Base-by-base conservation (phyloP, 768 basidiomycete genomes). In the Heimioporus sp. region DNA sequence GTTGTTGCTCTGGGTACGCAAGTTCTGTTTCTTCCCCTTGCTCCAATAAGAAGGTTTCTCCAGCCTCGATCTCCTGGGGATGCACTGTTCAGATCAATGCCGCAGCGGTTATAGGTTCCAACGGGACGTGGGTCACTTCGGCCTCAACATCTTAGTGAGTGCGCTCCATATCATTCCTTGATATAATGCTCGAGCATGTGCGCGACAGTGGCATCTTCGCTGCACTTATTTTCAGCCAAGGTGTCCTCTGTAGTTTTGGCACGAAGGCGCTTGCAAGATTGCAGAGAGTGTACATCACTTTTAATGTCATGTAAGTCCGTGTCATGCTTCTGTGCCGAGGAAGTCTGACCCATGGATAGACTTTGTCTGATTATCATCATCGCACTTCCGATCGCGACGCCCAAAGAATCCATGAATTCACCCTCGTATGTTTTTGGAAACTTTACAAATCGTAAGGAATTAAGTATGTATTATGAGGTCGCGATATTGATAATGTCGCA, bases 221-320 rank as follows among this genome's bases (percentile, higher is more conserved):
- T 32, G 83, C 75, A 11, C 69, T 91, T 40, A 66, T 90, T 8
- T 35, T 85, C 16, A 71, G 76, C 2, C 85, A 90, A 63, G 86
- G 79, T 0, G 53, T 82, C 12, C 62, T 86, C 12, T 87, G 85
- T 57, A 83, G 83, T 58, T 70, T 88, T 13, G 85, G 80, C 15
- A 87, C 87, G 2, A 68, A 71, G 13, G 57, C 83, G n/a, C 70
- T 91, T 16, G 88, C 86, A 2, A 74, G 85, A 17, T 62, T 90
- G 16, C 88, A 90, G 61, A 80, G 74, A 12, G 66, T 76, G 10
- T 77, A 72, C 42, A 69, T 77, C 8, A 48, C 71, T 10, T 62
- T 72, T 34, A 79, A 79, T 53, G 64, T 77, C 5, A n/a, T 72
- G 65, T 69, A 58, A 48, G 70, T 57, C 12, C 6, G 13, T 11